Conservation (phyloP, 2,329 filamentous ascomycete species). For the Penicillium sp. region DNA sequence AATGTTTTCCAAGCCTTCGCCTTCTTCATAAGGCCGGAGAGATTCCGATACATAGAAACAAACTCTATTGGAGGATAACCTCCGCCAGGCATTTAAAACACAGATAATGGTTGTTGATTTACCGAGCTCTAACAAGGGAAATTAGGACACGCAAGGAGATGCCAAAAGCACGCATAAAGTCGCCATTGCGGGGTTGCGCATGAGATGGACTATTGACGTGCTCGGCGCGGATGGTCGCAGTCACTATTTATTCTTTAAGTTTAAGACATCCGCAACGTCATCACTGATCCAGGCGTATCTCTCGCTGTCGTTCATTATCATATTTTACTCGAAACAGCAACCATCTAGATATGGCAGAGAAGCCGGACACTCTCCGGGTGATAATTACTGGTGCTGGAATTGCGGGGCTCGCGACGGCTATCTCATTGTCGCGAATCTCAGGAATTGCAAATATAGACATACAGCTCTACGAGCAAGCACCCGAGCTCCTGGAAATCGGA, state of each 20-base stretch:
- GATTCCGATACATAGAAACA: neutral
- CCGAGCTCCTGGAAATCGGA: conserved; percentile 32
- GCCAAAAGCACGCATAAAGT: conserved; percentile 14
- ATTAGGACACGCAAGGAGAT: neutral
- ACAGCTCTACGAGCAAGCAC: conserved; percentile 56
- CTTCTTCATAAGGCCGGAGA: conserved; percentile 3
- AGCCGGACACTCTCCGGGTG: conserved; percentile 31
- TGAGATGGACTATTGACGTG: conserved; percentile 24
- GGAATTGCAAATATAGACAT: conserved; percentile 43
- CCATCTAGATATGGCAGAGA: conserved; percentile 2
- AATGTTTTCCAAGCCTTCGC: conserved; percentile 12
- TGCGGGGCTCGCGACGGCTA: conserved; percentile 53
- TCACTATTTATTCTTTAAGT: neutral
- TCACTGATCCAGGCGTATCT: too few relatives aligned
- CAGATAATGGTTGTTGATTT: neutral
- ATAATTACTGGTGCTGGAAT: conserved; percentile 58
- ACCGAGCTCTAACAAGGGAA: neutral
- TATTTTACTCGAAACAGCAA: too few relatives aligned
- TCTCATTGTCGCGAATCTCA: conserved; percentile 41
- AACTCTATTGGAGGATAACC: neutral
- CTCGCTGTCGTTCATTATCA: too few relatives aligned
- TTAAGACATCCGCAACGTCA: neutral
- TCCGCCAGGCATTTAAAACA: neutral
- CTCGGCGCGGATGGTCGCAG: conserved; percentile 23
- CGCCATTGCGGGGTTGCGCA: conserved; percentile 17